phyloP scores from a whole-genome alignment of 2,329 filamentous ascomycete genomes.

The Aspergillus fumigatus region DNA sequence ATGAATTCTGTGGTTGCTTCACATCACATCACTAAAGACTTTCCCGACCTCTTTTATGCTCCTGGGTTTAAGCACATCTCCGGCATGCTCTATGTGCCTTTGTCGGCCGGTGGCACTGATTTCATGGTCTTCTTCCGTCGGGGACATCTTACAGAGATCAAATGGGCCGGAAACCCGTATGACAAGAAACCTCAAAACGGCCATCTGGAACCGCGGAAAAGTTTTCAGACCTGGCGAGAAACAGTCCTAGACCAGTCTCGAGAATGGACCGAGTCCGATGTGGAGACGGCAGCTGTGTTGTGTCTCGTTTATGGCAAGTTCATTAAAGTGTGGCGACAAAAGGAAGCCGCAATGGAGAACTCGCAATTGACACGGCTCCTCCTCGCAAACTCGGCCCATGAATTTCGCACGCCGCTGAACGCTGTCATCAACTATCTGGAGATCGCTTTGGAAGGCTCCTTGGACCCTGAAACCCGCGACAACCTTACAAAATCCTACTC shows the following conservation, averaged over 20 bases:
- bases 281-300: slow-evolving; percentile 82
- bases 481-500: slow-evolving; percentile 82
- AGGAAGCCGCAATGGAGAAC: slow-evolving; percentile 76
- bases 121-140: slow-evolving; percentile 91
- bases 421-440: slow-evolving; percentile 94
- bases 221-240: slow-evolving; percentile 78
- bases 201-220: slow-evolving; percentile 73
- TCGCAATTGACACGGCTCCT: slow-evolving; percentile 75
- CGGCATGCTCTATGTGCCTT: slow-evolving; percentile 74
- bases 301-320: slow-evolving; percentile 86
- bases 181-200: slow-evolving; percentile 66
- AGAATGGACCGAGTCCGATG: slow-evolving; percentile 84
- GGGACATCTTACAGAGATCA: slow-evolving; percentile 74
- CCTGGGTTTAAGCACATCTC: slow-evolving; percentile 76
- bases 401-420: slow-evolving; percentile 85
- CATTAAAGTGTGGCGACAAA: slow-evolving; percentile 89
- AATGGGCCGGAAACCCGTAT: slow-evolving; percentile 59
- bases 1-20: slow-evolving; percentile 73
- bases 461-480: slow-evolving; percentile 79
- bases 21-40: slow-evolving; percentile 70
- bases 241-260: slow-evolving; percentile 75
- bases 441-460: slow-evolving; percentile 74
- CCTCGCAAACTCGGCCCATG: slow-evolving; percentile 83
- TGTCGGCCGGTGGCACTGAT: slow-evolving; percentile 70
- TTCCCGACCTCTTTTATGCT: slow-evolving; percentile 73